Conservation (phyloP, 2,329 filamentous ascomycete genomes). For the Trichophyton equinum region DNA sequence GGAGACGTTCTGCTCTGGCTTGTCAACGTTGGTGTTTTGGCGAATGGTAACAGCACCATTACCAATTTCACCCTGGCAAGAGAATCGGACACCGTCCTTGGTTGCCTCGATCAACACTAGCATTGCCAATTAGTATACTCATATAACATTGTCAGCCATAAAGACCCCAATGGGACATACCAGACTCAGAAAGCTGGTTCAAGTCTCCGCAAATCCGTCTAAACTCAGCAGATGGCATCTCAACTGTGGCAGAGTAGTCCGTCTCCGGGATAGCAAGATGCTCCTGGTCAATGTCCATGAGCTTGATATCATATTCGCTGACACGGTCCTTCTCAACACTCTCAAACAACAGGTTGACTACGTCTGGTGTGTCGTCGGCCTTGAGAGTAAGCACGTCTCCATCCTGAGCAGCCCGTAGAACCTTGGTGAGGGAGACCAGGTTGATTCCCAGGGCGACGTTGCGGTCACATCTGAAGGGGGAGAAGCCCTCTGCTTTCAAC, state of each 20-base stretch:
- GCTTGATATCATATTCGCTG: conserved; percentile 98
- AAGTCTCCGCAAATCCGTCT: conserved; percentile 90
- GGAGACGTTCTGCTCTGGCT: conserved; percentile 70
- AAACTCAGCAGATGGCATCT: conserved; percentile 82
- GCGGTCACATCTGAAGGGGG: conserved; percentile 92
- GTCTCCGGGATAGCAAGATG: conserved; percentile 97
- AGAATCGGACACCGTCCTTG: conserved; percentile 96
- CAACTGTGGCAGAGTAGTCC: conserved; percentile 87
- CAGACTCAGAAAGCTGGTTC: conserved; percentile 84
- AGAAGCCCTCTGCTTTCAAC: conserved; percentile 90
- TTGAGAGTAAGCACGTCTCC: conserved; percentile 94
- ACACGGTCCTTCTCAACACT: conserved; percentile 75
- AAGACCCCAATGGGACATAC: conserved; percentile 42
- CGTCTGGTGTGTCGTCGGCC: conserved; percentile 92
- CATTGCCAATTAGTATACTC: not conserved
- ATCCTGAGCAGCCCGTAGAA: conserved; percentile 83
- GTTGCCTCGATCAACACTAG: conserved; percentile 86
- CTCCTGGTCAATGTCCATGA: conserved; percentile 99
- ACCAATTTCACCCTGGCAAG: conserved; percentile 86
- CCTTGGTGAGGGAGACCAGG: conserved; percentile 90
- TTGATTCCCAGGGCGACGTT: conserved; percentile 98
- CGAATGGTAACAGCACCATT: conserved; percentile 87
- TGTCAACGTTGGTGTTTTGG: conserved; percentile 77
- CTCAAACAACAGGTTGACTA: conserved; percentile 92
- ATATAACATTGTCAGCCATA: not conserved